Evolutionary conservation across 2,329 filamentous ascomycete species (phyloP).

Genomic region (Colletotrichum camelliae): DNA sequence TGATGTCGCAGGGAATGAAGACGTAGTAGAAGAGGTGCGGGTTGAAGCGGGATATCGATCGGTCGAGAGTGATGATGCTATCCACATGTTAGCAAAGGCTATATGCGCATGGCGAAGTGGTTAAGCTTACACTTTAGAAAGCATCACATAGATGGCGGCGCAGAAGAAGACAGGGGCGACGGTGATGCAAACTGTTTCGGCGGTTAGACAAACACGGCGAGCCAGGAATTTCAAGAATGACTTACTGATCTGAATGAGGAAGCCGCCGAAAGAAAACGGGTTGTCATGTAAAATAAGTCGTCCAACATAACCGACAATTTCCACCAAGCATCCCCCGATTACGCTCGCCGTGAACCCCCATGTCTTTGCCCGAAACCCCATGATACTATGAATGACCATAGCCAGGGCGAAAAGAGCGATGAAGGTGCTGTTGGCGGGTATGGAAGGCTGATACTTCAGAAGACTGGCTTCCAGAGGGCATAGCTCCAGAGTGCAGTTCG

Average conservation of each 20-base stretch:
- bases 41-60: constrained; percentile 29
- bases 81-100: background rate
- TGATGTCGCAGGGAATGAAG: constrained; percentile 55
- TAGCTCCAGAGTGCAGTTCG: constrained; percentile 51
- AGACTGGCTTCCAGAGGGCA: constrained; percentile 48
- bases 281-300: constrained; percentile 62
- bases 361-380: constrained; percentile 46
- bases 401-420: constrained; percentile 45
- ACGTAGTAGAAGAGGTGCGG: constrained; percentile 36
- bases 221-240: background rate
- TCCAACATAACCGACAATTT: constrained; percentile 67
- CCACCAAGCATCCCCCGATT: constrained; percentile 57
- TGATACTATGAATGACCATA: constrained; percentile 43
- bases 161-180: constrained; percentile 32
- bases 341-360: constrained; percentile 55
- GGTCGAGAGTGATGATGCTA: constrained; percentile 31
- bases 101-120: constrained; percentile 7
- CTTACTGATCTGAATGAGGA: constrained; percentile 65
- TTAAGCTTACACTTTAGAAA: constrained; percentile 16
- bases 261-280: constrained; percentile 61
- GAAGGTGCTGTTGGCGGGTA: constrained; percentile 40
- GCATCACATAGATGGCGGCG: constrained; percentile 32
- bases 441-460: constrained; percentile 44
- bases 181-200: constrained; percentile 32
- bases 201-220: background rate